Evolutionary conservation across 345 rosid species (phyloP).

Genomic region (Draba incana): DNA sequence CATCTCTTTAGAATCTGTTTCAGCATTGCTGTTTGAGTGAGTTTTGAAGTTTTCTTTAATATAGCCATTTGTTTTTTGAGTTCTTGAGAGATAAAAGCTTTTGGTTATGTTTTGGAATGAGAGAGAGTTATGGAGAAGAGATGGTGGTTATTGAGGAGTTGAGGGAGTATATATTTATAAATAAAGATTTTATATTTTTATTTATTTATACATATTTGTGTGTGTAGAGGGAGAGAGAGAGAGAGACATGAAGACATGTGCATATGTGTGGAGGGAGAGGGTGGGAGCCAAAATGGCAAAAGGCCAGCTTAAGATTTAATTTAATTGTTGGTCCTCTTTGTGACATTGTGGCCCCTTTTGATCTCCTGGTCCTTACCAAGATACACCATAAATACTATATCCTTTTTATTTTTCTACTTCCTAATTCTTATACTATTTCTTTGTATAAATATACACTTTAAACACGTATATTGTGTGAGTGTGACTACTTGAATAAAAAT

Average conservation of each 20-base stretch:
- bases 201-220: constrained; percentile 29
- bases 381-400: constrained; percentile 34
- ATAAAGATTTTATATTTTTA: constrained; percentile 39
- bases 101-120: constrained; percentile 24
- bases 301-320: constrained; percentile 42
- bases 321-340: constrained; percentile 53
- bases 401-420: background rate
- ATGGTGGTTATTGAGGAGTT: constrained; percentile 39
- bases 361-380: constrained; percentile 46
- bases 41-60: constrained; percentile 54
- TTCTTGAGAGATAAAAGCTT: constrained; percentile 25
- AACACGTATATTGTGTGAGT: background rate
- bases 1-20: constrained; percentile 71
- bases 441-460: constrained; percentile 2
- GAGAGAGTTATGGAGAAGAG: constrained; percentile 26
- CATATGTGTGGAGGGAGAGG: constrained; percentile 46
- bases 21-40: constrained; percentile 55
- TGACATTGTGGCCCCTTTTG: constrained; percentile 59
- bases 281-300: constrained; percentile 58
- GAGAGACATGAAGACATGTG: constrained; percentile 49
- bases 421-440: background rate
- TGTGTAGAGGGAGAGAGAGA: constrained; percentile 16
- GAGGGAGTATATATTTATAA: constrained; percentile 45
- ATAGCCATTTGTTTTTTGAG: constrained; percentile 51
- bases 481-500: constrained; percentile 21